These are phyloP conservation scores for Trypanosoma conorhini DNA, from an alignment of 208 protist species.

Conservation along the genomic window DNA sequence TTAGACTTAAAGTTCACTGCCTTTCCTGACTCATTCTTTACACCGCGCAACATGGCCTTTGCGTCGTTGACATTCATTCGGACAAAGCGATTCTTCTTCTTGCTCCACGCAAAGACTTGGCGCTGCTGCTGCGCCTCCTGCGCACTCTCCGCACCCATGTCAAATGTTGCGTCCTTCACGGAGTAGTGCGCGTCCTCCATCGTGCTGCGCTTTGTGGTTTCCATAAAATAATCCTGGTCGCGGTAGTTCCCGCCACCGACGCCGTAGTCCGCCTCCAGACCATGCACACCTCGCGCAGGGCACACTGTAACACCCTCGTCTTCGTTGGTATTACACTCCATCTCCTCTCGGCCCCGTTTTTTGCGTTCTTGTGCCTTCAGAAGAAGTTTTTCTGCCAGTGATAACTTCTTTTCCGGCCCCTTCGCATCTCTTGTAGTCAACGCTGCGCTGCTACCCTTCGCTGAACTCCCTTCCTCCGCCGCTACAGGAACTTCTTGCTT, in stretches of 20 bases:
- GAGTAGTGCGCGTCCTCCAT: slow-evolving; percentile 86
- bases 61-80: slow-evolving; percentile 91
- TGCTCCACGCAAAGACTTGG: slow-evolving; percentile 91
- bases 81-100: slow-evolving; percentile 93
- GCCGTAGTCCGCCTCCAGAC: slow-evolving; percentile 7
- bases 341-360: slow-evolving; percentile 51
- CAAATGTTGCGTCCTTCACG: slow-evolving; percentile 87
- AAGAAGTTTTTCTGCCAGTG: slow-evolving; percentile 79
- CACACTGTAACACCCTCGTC: slow-evolving; percentile 23
- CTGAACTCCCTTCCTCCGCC: slow-evolving; percentile 1
- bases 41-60: slow-evolving; percentile 82
- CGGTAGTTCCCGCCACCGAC: slow-evolving; percentile 60
- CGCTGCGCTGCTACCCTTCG: background rate
- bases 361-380: slow-evolving; percentile 82
- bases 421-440: background rate
- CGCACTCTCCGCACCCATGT: slow-evolving; percentile 84
- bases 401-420: slow-evolving; percentile 46
- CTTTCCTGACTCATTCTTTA: slow-evolving; percentile 94
- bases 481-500: slow-evolving; percentile 15
- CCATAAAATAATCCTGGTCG: slow-evolving; percentile 85
- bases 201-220: slow-evolving; percentile 54
- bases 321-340: slow-evolving; percentile 18
- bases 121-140: slow-evolving; percentile 85
- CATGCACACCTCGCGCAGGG: slow-evolving; percentile 10
- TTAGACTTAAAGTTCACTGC: slow-evolving; percentile 92